Evolutionary conservation across 345 rosid species (phyloP), one percentile per base, ranked within the genome.

Genomic region (Arabidopsis thaliana): DNA sequence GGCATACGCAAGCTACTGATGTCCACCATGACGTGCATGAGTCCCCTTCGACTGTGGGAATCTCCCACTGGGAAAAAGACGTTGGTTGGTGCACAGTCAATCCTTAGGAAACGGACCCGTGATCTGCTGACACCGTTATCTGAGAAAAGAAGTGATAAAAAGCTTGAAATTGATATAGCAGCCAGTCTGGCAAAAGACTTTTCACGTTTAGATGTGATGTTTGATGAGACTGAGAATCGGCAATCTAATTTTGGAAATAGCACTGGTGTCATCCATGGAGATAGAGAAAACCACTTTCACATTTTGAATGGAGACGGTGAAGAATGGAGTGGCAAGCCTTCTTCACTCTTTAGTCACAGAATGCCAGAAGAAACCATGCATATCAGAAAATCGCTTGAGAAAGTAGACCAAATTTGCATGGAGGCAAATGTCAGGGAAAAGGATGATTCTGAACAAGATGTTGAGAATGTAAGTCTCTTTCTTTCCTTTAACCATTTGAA

Each of bases 1-100:
- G 99, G 99, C 32, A 89, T 95, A 67, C 97, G 99, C 60, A 97
- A 95, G 82, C 79, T 95, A 69, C 89, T 89, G 90, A 84, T 92
- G 91, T 87, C 96, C 61, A 87, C 94, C 74, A 83, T 85, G 88
- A 83, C 87, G 81, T 88, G 97, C 83, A 83, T 92, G 69, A 87
- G 93, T 71, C 99, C 99, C 50, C 87, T 92, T 82, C 82, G 91
- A 77, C 80, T 92, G 65, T 90, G 97, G 99, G 96, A 87, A 67
- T 95, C 99, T 41, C 96, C 99, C 53, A 80, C 91, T 80, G 97
- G 90, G 2, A 89, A 92, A 16, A 95, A 89, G 84, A 92, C 90
- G 14, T 87, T 95, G 81, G 83, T 84, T 32, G 86, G 93, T 59
- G 81, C 98, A 57, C 88, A 97, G 77, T 92, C 97, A 44, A 89